phyloP scores from a whole-genome alignment of 2,329 filamentous ascomycete genomes.

The Monosporascus cannonballus region DNA sequence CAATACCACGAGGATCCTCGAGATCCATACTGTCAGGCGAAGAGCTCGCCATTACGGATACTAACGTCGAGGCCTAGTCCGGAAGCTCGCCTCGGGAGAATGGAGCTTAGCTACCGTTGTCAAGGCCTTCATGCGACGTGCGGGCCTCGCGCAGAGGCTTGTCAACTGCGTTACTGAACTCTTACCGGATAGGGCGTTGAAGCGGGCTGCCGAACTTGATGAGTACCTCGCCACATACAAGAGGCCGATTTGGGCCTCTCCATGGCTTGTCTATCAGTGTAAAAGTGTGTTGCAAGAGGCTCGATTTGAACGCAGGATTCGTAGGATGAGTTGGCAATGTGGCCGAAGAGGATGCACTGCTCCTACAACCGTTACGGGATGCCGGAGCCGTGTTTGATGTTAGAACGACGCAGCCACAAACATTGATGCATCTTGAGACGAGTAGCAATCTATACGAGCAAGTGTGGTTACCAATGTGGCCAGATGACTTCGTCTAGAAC shows the following conservation, averaged over 20 bases:
- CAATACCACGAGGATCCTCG: conserved; percentile 40
- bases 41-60: conserved; percentile 45
- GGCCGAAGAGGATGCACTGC: conserved; percentile 37
- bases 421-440: conserved; percentile 48
- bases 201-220: conserved; percentile 18
- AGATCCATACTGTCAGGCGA: conserved; percentile 36
- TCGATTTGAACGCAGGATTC: conserved; percentile 43
- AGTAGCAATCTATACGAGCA: conserved; percentile 40
- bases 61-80: conserved; percentile 34
- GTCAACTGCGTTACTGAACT: conserved; percentile 23
- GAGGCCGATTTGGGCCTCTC: conserved; percentile 19
- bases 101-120: conserved; percentile 38
- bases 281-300: conserved; percentile 42
- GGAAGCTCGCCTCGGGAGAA: conserved; percentile 35
- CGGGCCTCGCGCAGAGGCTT: conserved; percentile 45
- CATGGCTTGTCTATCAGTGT: conserved; percentile 35
- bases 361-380: conserved; percentile 38
- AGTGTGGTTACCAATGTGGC: conserved; percentile 3
- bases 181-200: conserved; percentile 15
- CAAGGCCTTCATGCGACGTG: conserved; percentile 48
- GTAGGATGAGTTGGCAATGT: conserved; percentile 40
- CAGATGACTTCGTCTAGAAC: neutral
- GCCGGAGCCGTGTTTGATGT: conserved; percentile 47
- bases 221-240: conserved; percentile 11
- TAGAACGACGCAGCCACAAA: conserved; percentile 48